Conservation (phyloP, 805 yeast genomes). For the Jamesozyma spencerorum region DNA sequence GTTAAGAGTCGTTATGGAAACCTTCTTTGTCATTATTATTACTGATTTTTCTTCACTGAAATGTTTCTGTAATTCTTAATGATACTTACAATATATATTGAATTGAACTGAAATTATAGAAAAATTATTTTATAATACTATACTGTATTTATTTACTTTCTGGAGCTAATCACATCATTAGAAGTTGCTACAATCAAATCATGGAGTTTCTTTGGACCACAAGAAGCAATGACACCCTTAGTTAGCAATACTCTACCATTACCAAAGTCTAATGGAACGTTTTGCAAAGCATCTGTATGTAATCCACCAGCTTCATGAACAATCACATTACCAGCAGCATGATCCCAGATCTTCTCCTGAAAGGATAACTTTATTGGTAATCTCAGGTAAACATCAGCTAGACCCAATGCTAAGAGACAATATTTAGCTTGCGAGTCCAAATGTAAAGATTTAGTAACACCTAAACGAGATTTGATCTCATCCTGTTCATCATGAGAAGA, state of each 20-base stretch:
- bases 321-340: slow-evolving; percentile 88
- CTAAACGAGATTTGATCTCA: slow-evolving; percentile 54
- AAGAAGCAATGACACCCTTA: slow-evolving; percentile 89
- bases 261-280: slow-evolving; percentile 69
- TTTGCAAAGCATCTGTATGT: slow-evolving; percentile 72
- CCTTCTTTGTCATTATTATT: slow-evolving; percentile 3
- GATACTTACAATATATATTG: too few relatives aligned
- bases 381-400: slow-evolving; percentile 85
- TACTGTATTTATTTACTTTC: slow-evolving; percentile 9
- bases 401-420: slow-evolving; percentile 82
- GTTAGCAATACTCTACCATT: slow-evolving; percentile 70
- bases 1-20: slow-evolving; percentile 40
- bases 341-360: slow-evolving; percentile 97
- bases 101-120: too few relatives aligned
- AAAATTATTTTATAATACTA: too few relatives aligned
- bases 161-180: slow-evolving; percentile 14
- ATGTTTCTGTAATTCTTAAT: too few relatives aligned
- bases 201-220: slow-evolving; percentile 26
- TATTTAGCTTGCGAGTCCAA: slow-evolving; percentile 96
- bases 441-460: slow-evolving; percentile 60
- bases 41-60: not conserved
- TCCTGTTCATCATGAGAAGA: slow-evolving; percentile 84
- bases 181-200: slow-evolving; percentile 20
- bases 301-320: slow-evolving; percentile 85
- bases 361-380: slow-evolving; percentile 69